Conservation (phyloP, 1,284 basidiomycete species). For the Moniliophthora roreri region DNA sequence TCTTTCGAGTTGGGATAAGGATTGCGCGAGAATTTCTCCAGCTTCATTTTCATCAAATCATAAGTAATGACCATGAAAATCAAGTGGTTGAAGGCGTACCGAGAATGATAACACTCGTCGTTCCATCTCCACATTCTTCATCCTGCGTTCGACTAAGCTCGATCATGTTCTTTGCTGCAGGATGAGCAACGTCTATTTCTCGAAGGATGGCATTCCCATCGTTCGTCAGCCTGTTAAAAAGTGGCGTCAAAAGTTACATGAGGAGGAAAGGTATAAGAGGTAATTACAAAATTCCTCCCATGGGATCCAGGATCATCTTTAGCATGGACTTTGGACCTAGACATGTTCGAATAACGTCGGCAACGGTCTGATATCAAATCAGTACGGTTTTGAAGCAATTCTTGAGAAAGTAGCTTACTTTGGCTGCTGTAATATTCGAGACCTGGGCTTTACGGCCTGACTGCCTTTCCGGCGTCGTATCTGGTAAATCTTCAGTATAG, state of each 20-base stretch:
- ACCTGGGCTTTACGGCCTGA: conserved; percentile 95
- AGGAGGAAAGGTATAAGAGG: conserved; percentile 3
- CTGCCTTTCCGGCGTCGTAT: conserved; percentile 92
- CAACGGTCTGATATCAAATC: conserved; percentile 72
- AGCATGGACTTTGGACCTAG: conserved; percentile 97
- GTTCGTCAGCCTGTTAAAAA: conserved; percentile 81
- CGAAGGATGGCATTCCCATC: conserved; percentile 97
- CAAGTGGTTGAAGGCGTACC: conserved; percentile 48
- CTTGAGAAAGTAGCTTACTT: conserved; percentile 50
- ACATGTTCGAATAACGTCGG: conserved; percentile 99
- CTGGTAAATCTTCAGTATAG: conserved; percentile 36
- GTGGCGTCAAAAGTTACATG: conserved; percentile 1
- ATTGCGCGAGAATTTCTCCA: conserved; percentile 98
- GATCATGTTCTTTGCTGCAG: conserved; percentile 99
- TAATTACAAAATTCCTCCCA: conserved; percentile 90
- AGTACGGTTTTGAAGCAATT: conserved; percentile 3
- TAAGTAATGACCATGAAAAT: no score
- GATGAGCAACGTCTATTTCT: conserved; percentile 98
- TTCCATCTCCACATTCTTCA: conserved; percentile 98
- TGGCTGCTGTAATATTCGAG: conserved; percentile 96
- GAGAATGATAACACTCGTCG: conserved; percentile 96
- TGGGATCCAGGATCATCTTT: conserved; percentile 99
- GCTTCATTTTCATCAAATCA: conserved; percentile 48
- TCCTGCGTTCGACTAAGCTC: conserved; percentile 97
- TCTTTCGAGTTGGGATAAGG: conserved; percentile 88